A percentile compares a stretch with the other conserved stretches of the same genome.
phyloP scores from a whole-genome alignment of 2,329 filamentous ascomycete genomes.

The Davidsoniella virescens region DNA sequence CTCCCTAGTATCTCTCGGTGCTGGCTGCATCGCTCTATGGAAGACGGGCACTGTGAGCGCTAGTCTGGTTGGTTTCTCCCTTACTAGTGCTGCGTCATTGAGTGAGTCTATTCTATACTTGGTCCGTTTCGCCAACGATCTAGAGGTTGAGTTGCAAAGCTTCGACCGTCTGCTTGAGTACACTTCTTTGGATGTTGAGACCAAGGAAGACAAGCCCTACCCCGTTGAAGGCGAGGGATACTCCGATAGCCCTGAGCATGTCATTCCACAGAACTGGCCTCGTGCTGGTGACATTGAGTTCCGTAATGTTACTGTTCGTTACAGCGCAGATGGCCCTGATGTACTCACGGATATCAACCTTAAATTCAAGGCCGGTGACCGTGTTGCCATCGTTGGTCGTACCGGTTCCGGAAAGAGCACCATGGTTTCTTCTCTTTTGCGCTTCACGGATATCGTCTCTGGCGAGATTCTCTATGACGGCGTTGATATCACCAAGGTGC shows the following conservation, averaged over 20 bases:
- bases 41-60: slow-evolving; percentile 24
- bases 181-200: slow-evolving; percentile 21
- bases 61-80: slow-evolving; percentile 32
- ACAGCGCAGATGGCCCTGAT: slow-evolving; percentile 22
- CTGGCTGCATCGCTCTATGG: slow-evolving; percentile 26
- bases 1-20: slow-evolving; percentile 26
- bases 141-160: slow-evolving; percentile 33
- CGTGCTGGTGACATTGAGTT: slow-evolving; percentile 23
- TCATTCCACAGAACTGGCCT: slow-evolving; percentile 21
- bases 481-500: slow-evolving; percentile 28
- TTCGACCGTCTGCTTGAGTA: slow-evolving; percentile 25
- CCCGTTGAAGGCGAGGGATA: slow-evolving; percentile 16
- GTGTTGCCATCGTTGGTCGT: slow-evolving; percentile 56
- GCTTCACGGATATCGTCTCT: slow-evolving; percentile 25
- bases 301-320: slow-evolving; percentile 23
- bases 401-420: slow-evolving; percentile 65
- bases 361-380: slow-evolving; percentile 40
- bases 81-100: slow-evolving; percentile 28
- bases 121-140: slow-evolving; percentile 28
- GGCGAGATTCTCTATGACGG: slow-evolving; percentile 31
- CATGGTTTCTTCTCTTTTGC: slow-evolving; percentile 29
- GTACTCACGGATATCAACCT: slow-evolving; percentile 28
- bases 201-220: slow-evolving; percentile 19
- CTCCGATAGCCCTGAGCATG: slow-evolving; percentile 16
- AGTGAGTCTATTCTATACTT: slow-evolving; percentile 28